Conservation (phyloP, 2,329 filamentous ascomycete genomes). For the Xylaria sp. region DNA sequence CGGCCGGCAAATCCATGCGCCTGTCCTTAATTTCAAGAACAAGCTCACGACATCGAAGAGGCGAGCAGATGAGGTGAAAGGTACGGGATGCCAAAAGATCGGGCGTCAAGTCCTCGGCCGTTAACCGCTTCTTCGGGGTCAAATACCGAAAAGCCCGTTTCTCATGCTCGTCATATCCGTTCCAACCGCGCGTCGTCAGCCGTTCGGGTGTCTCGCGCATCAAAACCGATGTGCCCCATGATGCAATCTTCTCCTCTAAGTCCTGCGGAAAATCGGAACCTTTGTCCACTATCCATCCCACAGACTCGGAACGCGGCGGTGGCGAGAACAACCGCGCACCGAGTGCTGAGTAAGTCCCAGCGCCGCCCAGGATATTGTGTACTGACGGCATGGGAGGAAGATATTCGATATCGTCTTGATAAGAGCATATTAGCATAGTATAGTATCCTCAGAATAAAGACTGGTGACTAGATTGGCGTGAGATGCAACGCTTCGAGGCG, state of each 20-base stretch:
- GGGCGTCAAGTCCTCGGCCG: constrained; percentile 63
- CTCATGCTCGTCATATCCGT: constrained; percentile 72
- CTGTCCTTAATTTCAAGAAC: constrained; percentile 63
- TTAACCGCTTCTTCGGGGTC: constrained; percentile 79
- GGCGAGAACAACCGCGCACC: constrained; percentile 86
- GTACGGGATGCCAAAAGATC: constrained; percentile 64
- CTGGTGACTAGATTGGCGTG: background rate
- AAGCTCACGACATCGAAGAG: constrained; percentile 69
- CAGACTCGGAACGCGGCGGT: constrained; percentile 54
- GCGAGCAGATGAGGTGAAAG: constrained; percentile 85
- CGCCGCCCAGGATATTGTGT: constrained; percentile 78
- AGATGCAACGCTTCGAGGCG: constrained; percentile 3
- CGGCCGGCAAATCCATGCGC: constrained; percentile 38
- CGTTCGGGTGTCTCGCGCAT: constrained; percentile 61
- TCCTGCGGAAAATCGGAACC: constrained; percentile 77
- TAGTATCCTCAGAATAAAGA: background rate
- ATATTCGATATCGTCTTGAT: constrained; percentile 84
- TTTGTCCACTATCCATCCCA: constrained; percentile 89
- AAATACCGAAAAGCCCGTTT: constrained; percentile 76
- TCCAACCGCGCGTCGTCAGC: constrained; percentile 86
- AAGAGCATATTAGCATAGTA: constrained; percentile 15
- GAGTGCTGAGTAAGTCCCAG: constrained; percentile 77
- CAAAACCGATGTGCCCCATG: constrained; percentile 71
- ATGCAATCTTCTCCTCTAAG: constrained; percentile 57
- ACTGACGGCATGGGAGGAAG: constrained; percentile 62